Evolutionary conservation across 2,329 filamentous ascomycete genomes (phyloP), one percentile per base, ranked within the genome.

Genomic region (Microthyrium microscopicum): DNA sequence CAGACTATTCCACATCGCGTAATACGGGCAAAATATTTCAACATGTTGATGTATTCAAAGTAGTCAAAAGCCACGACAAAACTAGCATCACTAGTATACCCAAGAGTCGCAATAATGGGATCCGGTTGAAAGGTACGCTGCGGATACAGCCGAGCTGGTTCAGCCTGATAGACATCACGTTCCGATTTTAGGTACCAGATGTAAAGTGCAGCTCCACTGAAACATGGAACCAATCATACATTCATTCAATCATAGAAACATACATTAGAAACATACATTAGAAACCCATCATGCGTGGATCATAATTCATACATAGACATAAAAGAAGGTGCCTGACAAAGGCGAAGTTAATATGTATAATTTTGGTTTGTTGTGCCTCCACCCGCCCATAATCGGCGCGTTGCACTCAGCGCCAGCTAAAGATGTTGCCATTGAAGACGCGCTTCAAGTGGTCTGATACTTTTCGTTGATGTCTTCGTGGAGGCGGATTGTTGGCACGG

Each of bases 391-490:
- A 24, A 28, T 27, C 4, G 6, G 6, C 4, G 6, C 6, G 4
- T 15, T 19, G 18, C 20, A 8, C n/a, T 29, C 18, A 37, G 12
- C 29, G 19, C 35, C 35, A 37, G 9, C 20, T 8, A 20, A 36
- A 36, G 13, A 32, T 21, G 13, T 29, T 26, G 9, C 13, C 24
- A 15, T 22, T 17, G 7, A 33, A 8, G 24, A 31, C 25, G n/a
- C 19, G 27, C 19, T 15, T 31, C 16, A 33, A 21, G 21, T 36
- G 34, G 17, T 36, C 27, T 5, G 27, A 18, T n/a, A 25, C 33
- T 7, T n/a, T 21, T 25, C 27, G 33, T 1, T 22, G 21, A 4
- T 26, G 22, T 29, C 22, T 31, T 8, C 17, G 17, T 13, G 25
- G 20, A 16, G 22, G 26, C 25, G 19, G 21, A 9, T 29, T 37